phyloP scores from a whole-genome alignment of 2,329 filamentous ascomycete genomes.

The Neospermospora avenae region DNA sequence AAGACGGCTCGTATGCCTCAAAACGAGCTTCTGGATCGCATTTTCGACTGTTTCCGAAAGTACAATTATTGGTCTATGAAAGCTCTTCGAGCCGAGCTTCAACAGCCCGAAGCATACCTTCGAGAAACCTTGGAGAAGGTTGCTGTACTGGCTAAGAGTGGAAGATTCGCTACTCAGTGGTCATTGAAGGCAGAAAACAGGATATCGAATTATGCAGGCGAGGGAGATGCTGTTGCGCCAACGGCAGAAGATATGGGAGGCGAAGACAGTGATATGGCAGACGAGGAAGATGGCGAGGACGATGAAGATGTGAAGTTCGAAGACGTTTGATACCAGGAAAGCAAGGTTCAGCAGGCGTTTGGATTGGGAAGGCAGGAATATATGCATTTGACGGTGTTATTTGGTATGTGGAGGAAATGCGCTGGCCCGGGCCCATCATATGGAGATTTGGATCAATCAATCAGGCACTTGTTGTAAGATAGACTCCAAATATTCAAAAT shows the following conservation, averaged over 20 bases:
- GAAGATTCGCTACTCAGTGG: slow-evolving; percentile 83
- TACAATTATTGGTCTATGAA: slow-evolving; percentile 96
- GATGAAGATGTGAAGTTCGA: slow-evolving; percentile 73
- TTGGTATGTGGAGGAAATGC: neutral
- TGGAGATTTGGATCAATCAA: neutral
- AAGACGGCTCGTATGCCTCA: slow-evolving; percentile 89
- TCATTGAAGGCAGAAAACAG: slow-evolving; percentile 70
- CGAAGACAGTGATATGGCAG: slow-evolving; percentile 52
- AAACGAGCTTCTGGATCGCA: slow-evolving; percentile 80
- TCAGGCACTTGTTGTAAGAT: neutral
- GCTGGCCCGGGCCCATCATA: neutral
- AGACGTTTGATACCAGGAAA: slow-evolving; percentile 51
- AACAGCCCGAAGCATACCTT: slow-evolving; percentile 91
- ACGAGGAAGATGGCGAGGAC: slow-evolving; percentile 62
- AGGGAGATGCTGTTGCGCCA: slow-evolving; percentile 49
- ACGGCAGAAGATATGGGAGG: slow-evolving; percentile 44
- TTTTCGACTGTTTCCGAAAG: slow-evolving; percentile 79
- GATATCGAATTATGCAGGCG: slow-evolving; percentile 49
- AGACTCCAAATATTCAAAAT: neutral
- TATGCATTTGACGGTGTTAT: slow-evolving; percentile 15
- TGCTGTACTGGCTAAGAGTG: slow-evolving; percentile 77
- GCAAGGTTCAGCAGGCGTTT: slow-evolving; percentile 7
- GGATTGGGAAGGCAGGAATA: neutral
- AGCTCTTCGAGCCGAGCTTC: slow-evolving; percentile 69
- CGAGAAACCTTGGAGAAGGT: slow-evolving; percentile 81